A percentile compares a stretch with the other conserved stretches of the same genome.
Conservation (phyloP, 805 yeast species). For the Candida rishiriensis region DNA sequence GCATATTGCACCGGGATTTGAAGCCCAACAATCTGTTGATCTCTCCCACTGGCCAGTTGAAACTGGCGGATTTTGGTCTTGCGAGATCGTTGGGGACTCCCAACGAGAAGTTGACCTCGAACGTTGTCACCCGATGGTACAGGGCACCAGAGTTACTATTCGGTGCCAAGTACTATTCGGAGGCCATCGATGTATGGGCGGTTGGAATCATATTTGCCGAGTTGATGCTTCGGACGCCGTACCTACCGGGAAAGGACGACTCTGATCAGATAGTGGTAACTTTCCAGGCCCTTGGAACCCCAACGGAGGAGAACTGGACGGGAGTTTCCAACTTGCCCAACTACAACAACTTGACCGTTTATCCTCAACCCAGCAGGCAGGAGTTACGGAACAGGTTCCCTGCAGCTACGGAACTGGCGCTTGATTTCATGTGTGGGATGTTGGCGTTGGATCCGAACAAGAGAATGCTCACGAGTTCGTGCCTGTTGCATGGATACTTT, state of each 20-base stretch:
- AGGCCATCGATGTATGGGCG: conserved; percentile 93
- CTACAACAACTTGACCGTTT: conserved; percentile 67
- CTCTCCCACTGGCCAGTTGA: conserved; percentile 82
- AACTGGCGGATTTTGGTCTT: conserved; percentile 95
- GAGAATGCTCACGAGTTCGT: conserved; percentile 60
- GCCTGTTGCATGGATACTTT: conserved; percentile 65
- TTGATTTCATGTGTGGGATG: conserved; percentile 70
- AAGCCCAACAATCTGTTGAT: conserved; percentile 88
- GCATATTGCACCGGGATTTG: conserved; percentile 85
- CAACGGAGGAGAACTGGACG: conserved; percentile 90
- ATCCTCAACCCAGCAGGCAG: conserved; percentile 77
- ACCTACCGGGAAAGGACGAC: conserved; percentile 89
- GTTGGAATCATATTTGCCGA: conserved; percentile 96
- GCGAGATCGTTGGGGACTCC: conserved; percentile 83
- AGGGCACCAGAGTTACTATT: conserved; percentile 90
- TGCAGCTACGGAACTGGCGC: conserved; percentile 84
- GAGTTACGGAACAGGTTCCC: conserved; percentile 80
- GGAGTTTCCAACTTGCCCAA: conserved; percentile 75
- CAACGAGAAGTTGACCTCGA: conserved; percentile 75
- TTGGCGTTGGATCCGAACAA: conserved; percentile 73
- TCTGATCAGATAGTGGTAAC: conserved; percentile 89
- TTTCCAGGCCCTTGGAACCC: conserved; percentile 92
- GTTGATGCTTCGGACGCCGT: conserved; percentile 90
- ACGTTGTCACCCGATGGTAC: conserved; percentile 97
- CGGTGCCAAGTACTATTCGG: conserved; percentile 79